Evolutionary conservation across 2,329 filamentous ascomycete species (phyloP), one percentile per base, ranked within the genome.

Genomic region (Pezicula radicicola): DNA sequence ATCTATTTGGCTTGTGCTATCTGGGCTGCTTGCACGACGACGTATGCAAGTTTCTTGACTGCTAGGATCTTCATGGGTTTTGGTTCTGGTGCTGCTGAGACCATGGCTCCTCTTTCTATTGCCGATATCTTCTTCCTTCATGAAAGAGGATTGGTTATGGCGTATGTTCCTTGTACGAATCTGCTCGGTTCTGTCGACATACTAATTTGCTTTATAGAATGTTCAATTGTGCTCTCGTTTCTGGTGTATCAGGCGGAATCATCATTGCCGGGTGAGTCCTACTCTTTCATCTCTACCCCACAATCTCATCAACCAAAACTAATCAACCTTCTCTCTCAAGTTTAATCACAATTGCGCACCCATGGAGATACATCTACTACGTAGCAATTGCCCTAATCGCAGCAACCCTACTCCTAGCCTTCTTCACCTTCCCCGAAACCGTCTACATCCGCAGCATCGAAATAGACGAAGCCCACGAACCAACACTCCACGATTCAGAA

Each of bases 71-170:
- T 59, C 13, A 56, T 59, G 53, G 56, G 56, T 1, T 58, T 59
- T 41, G 50, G 41, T 9, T 35, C 58, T 3, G 60, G 60, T 8
- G 79, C 80, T 6, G 75, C 78, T 4, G 79, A 84, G 67, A 80
- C 76, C 0, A 75, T 79, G 13, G 79, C 81, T 63, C 80, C 80
- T 1, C 71, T 76, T 27, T 73, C 83, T 41, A 83, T 83, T 60
- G 77, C 81, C 2, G 80, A 84, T 59, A 76, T 83, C 25, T 80
- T 80, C 64, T 84, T 84, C 67, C 68, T 84, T 7, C 78, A 83
- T 56, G 79, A 83, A 48, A 72, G 81, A 50, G 81, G 81, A 8
- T 76, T 74, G 53, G 81, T 62, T 27, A 63, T 61, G 57, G 59
- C 55, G 57, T 59, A 48, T 53, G 54, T 54, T n/a, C 6, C 12